Base-by-base conservation (phyloP, 75 land plant species). In the Ceratopteris richardii region DNA sequence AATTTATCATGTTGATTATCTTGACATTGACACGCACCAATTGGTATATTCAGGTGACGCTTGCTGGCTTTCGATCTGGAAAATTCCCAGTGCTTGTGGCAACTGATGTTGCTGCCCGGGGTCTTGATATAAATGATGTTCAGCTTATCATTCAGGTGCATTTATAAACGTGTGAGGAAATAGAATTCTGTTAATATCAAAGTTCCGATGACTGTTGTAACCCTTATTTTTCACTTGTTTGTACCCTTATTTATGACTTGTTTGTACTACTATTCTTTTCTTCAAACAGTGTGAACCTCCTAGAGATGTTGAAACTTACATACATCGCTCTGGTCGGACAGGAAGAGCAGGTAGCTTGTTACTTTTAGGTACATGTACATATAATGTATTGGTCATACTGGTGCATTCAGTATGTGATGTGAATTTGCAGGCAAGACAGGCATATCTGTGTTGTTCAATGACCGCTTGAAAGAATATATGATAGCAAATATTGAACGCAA, bases 51-150 rank as follows among this genome's bases (percentile, higher is more conserved):
- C 78, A 90, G 96, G 85, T 82, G 55, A 94, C 90, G 7, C 79
- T 94, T 62, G 56, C 78, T 51, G 96, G 83, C 41, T 94, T 94
- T 41, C 78, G 96, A 37, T 79, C 87, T 0, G 91, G 85, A 19
- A 89, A 84, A 54, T 94, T 94, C 57, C 20, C 56, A 30, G 74
- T 77, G 24, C 67, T 94, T 1, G 98, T 94, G 29, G 98, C 98
- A 5, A 94, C 98, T 7, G 93, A 94, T 83, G 98, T 94, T 22
- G 98, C 98, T 19, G 98, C 98, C 29, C 72, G 98, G 13, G 98
- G 98, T 17, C 58, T 94, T 73, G 98, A 94, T 58, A 94, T 94
- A 51, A 86, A 83, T 76, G 91, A 94, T 75, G 98, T 94, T 10
- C 90, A 89, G 52, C 50, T 94, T 54, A 84, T 94, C 43, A 81